Conservation (phyloP, 805 yeast genomes). For the Saturnispora sanitii region DNA sequence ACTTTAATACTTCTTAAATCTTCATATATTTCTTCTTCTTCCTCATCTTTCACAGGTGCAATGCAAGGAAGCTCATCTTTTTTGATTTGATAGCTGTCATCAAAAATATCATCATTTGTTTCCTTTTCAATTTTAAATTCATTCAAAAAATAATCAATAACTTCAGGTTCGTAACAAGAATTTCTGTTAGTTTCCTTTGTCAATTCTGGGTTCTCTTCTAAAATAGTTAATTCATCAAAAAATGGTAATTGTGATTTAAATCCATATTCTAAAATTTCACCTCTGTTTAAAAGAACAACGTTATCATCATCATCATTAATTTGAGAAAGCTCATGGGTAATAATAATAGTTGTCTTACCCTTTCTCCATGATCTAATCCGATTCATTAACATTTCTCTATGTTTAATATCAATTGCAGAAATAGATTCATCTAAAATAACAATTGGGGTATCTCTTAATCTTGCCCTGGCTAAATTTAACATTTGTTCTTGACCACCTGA, state of each 20-base stretch:
- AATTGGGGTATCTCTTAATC: slow-evolving; percentile 60
- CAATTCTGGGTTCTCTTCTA: background rate
- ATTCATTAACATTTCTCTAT: slow-evolving; percentile 36
- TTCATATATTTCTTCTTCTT: slow-evolving; percentile 11
- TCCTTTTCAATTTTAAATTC: too few relatives aligned
- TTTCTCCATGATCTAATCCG: slow-evolving; percentile 50
- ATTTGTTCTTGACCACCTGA: slow-evolving; percentile 93
- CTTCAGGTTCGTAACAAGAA: slow-evolving; percentile 2
- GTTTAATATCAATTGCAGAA: slow-evolving; percentile 62
- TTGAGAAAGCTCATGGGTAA: slow-evolving; percentile 67
- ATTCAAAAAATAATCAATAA: background rate
- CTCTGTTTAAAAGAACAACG: slow-evolving; percentile 51
- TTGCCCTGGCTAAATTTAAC: slow-evolving; percentile 77
- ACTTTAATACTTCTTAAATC: slow-evolving; percentile 3
- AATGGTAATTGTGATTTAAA: slow-evolving; percentile 19
- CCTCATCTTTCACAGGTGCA: too few relatives aligned
- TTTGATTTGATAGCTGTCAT: too few relatives aligned
- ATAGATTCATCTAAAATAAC: slow-evolving; percentile 79
- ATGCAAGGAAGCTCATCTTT: too few relatives aligned
- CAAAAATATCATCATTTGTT: too few relatives aligned
- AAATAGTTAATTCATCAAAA: background rate
- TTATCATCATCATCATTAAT: slow-evolving; percentile 43
- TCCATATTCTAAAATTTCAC: slow-evolving; percentile 42
- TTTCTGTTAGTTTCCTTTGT: slow-evolving; percentile 1
- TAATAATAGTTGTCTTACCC: slow-evolving; percentile 64